Percentiles rank a stretch among this genome's conserved stretches.
phyloP scores from a whole-genome alignment of 2,329 filamentous ascomycete species.

The Hypoxylon sp. region DNA sequence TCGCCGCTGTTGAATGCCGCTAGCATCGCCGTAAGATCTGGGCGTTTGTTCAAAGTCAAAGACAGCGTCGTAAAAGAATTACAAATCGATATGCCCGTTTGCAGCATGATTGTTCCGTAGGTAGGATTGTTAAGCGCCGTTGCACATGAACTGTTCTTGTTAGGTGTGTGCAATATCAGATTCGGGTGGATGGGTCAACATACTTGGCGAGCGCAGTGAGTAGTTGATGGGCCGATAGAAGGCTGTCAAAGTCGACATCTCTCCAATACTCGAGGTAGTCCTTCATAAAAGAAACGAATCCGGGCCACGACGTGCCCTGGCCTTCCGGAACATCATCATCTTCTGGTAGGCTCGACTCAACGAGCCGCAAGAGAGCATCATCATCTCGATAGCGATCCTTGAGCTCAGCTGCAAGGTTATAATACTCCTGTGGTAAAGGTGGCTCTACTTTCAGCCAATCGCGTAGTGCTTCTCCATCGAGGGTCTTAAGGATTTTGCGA shows the following conservation, averaged over 20 bases:
- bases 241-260: slow-evolving; percentile 82
- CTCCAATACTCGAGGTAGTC: slow-evolving; percentile 86
- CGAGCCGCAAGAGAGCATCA: slow-evolving; percentile 72
- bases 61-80: slow-evolving; percentile 85
- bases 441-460: slow-evolving; percentile 83
- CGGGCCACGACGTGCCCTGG: slow-evolving; percentile 78
- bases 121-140: slow-evolving; percentile 84
- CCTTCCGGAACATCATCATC: slow-evolving; percentile 75
- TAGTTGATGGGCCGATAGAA: slow-evolving; percentile 81
- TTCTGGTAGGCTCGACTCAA: slow-evolving; percentile 75
- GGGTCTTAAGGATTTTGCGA: slow-evolving; percentile 70
- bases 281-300: slow-evolving; percentile 83
- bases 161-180: slow-evolving; percentile 12
- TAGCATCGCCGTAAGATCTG: slow-evolving; percentile 81
- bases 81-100: slow-evolving; percentile 86
- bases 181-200: slow-evolving; percentile 52
- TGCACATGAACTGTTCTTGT: slow-evolving; percentile 76
- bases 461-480: slow-evolving; percentile 76
- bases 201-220: slow-evolving; percentile 83
- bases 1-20: slow-evolving; percentile 69
- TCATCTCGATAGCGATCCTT: slow-evolving; percentile 68
- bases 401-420: slow-evolving; percentile 77
- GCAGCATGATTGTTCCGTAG: slow-evolving; percentile 85
- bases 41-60: slow-evolving; percentile 84
- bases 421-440: slow-evolving; percentile 76